These are phyloP conservation scores for Cladorrhinum samala DNA, from an alignment of 495 filamentous ascomycete genomes.

Conservation along the genomic window DNA sequence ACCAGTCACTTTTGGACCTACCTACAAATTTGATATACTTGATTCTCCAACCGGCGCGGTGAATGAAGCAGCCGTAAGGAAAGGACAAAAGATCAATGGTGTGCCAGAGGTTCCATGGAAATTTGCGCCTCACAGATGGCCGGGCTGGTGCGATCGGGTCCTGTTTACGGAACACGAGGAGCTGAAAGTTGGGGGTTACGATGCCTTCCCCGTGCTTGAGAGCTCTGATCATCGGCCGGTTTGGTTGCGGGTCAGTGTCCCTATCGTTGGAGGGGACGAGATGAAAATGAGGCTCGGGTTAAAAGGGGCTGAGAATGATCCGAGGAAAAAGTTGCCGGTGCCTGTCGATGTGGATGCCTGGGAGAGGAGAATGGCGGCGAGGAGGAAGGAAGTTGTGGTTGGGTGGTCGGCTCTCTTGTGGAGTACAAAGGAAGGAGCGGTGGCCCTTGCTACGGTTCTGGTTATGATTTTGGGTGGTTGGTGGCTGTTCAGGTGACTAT, in stretches of 20 bases:
- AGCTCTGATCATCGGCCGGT: constrained; percentile 86
- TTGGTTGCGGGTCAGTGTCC: constrained; percentile 56
- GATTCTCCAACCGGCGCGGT: constrained; percentile 11
- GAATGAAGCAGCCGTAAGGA: constrained; percentile 14
- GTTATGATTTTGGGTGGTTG: constrained; percentile 32
- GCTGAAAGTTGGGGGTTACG: constrained; percentile 55
- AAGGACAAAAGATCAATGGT: constrained; percentile 4
- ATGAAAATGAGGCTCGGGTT: constrained; percentile 11
- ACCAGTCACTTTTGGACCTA: constrained; percentile 74
- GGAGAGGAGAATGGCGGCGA: constrained; percentile 34
- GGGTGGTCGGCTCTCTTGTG: constrained; percentile 43
- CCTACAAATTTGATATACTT: constrained; percentile 66
- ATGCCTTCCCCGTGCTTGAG: constrained; percentile 63
- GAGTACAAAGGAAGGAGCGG: constrained; percentile 36
- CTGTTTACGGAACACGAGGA: constrained; percentile 46
- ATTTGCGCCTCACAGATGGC: constrained; percentile 77
- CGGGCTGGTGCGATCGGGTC: constrained; percentile 91
- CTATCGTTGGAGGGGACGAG: constrained; percentile 35
- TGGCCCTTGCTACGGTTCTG: constrained; percentile 31
- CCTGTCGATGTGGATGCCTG: constrained; percentile 39
- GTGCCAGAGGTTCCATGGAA: constrained; percentile 51
- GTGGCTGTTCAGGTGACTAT: constrained; percentile 29
- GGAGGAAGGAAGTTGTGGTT: constrained; percentile 36
- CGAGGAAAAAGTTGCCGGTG: constrained; percentile 26
- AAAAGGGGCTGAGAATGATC: constrained; percentile 7